Evolutionary conservation across 2,329 filamentous ascomycete species (phyloP).

Genomic region (Stagonosporopsis vannaccii): DNA sequence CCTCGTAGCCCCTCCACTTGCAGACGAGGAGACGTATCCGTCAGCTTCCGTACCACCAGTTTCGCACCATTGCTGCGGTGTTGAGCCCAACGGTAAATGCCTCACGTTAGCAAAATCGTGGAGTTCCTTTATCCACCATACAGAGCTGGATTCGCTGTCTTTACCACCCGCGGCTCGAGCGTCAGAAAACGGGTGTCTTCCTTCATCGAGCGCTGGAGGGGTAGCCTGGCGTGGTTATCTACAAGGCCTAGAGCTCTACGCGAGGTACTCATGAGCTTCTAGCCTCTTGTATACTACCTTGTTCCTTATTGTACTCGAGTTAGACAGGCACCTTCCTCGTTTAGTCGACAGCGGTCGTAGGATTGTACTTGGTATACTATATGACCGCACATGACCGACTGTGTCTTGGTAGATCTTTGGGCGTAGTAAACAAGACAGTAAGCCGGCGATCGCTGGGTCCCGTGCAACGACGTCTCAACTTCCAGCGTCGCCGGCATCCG

Average conservation of each 20-base stretch:
- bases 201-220: constrained; percentile 5
- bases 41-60: constrained; percentile 9
- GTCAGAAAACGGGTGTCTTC: constrained; percentile 14
- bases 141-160: background rate
- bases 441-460: constrained; percentile 12
- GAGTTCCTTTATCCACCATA: constrained; percentile 18
- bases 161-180: constrained; percentile 12
- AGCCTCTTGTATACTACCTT: constrained; percentile 13
- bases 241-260: constrained; percentile 8
- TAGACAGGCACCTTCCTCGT: constrained; percentile 19
- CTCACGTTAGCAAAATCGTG: constrained; percentile 13
- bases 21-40: background rate
- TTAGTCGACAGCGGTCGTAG: constrained; percentile 7
- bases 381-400: constrained; percentile 5
- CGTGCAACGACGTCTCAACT: constrained; percentile 4
- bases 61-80: constrained; percentile 6
- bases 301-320: background rate
- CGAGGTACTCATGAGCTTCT: background rate
- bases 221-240: constrained; percentile 5
- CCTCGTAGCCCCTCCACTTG: constrained; percentile 8
- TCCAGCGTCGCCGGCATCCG: constrained; percentile 2
- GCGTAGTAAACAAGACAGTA: constrained; percentile 2
- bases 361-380: constrained; percentile 17
- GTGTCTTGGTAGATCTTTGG: background rate
- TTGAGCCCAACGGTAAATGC: constrained; percentile 20